phyloP scores from a whole-genome alignment of 306 rosid genomes.

The Cicer yamashitae region DNA sequence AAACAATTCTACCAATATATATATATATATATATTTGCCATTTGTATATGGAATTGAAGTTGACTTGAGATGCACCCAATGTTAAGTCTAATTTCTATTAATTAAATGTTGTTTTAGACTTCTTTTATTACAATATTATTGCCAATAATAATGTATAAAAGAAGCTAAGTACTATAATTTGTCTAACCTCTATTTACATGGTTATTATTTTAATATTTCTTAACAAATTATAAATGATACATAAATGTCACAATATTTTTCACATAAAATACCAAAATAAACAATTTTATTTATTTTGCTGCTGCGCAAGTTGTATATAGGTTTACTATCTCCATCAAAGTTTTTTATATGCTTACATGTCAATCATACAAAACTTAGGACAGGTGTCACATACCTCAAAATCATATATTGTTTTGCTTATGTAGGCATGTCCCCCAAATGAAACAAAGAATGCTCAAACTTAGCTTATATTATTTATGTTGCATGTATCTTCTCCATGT shows the following conservation, averaged over 20 bases:
- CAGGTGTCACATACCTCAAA: slow-evolving; percentile 33
- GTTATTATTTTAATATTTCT: background rate
- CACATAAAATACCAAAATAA: background rate
- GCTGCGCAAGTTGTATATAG: background rate
- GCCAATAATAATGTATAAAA: too few relatives aligned
- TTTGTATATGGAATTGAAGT: too few relatives aligned
- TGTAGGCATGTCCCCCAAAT: slow-evolving; percentile 34
- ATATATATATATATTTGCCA: too few relatives aligned
- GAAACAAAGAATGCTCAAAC: background rate
- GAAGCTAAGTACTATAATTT: too few relatives aligned
- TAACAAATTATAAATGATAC: background rate
- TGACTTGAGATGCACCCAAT: too few relatives aligned
- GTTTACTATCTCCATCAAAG: background rate
- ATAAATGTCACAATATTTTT: background rate
- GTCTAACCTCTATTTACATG: too few relatives aligned
- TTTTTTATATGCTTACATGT: slow-evolving; percentile 22
- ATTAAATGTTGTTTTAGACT: too few relatives aligned
- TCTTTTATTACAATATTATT: too few relatives aligned
- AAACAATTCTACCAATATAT: too few relatives aligned
- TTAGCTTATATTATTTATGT: slow-evolving; percentile 11
- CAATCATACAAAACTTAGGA: slow-evolving; percentile 26
- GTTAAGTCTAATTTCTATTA: too few relatives aligned
- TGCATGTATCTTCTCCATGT: slow-evolving; percentile 52
- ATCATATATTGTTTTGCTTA: slow-evolving; percentile 7
- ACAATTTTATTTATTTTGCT: background rate